phyloP scores from a whole-genome alignment of 2,329 filamentous ascomycete genomes.

The Claviceps africana region DNA sequence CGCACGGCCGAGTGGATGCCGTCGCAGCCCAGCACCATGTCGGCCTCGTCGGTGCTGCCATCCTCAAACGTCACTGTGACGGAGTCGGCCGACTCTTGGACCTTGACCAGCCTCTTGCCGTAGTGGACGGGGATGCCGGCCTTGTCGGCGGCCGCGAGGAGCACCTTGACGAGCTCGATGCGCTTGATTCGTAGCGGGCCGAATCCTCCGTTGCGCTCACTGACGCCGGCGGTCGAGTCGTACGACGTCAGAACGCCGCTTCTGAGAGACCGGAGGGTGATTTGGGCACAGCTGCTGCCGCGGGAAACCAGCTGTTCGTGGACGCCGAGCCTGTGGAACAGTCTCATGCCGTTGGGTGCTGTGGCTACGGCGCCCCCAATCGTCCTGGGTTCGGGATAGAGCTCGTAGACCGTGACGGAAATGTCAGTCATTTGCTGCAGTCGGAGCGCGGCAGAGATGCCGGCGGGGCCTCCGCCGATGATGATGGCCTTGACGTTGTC shows the following conservation, averaged over 20 bases:
- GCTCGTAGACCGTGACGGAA: not conserved
- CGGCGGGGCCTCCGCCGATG: not conserved
- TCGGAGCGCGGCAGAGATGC: not conserved
- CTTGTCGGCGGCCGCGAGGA: not conserved
- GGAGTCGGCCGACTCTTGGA: not conserved
- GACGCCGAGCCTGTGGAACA: not conserved
- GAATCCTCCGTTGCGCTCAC: not conserved
- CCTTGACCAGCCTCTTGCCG: not conserved
- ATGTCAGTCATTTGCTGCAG: not conserved
- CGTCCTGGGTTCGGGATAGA: not conserved
- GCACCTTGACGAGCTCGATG: not conserved
- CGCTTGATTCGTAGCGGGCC: not conserved
- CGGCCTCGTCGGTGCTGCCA: not conserved
- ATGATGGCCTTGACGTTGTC: not conserved
- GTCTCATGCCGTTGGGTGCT: not conserved
- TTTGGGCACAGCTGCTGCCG: not conserved
- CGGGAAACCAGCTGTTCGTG: not conserved
- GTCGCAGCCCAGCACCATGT: not conserved
- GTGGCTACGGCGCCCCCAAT: not conserved
- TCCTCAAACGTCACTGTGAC: not conserved
- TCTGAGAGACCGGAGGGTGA: not conserved
- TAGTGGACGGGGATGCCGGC: not conserved
- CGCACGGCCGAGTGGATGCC: not conserved
- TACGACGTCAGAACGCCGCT: not conserved
- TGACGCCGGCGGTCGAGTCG: not conserved